phyloP scores from a whole-genome alignment of 202 grass and related monocot genomes.

The Saccharum hybrid region DNA sequence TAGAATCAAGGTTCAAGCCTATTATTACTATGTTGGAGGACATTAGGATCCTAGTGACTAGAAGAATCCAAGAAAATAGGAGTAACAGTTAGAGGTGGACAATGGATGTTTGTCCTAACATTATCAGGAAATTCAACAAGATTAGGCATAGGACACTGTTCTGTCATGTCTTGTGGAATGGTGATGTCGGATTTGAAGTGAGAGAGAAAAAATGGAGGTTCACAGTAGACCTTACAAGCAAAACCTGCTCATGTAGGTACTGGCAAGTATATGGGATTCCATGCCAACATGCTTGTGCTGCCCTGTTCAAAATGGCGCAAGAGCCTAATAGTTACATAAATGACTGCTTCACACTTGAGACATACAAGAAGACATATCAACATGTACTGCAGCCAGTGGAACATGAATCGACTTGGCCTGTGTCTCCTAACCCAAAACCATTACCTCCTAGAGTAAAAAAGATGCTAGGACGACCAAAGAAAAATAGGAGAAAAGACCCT shows the following conservation, averaged over 20 bases:
- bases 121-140: background rate
- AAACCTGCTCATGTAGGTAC: background rate
- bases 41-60: too few relatives aligned
- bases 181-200: background rate
- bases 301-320: background rate
- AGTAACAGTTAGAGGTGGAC: too few relatives aligned
- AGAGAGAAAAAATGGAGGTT: background rate
- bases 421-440: background rate
- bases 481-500: background rate
- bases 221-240: background rate
- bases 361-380: background rate
- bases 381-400: background rate
- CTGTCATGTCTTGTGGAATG: background rate
- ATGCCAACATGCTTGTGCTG: background rate
- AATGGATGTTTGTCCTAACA: too few relatives aligned
- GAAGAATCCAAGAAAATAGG: too few relatives aligned
- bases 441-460: constrained; percentile 6
- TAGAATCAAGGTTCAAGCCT: too few relatives aligned
- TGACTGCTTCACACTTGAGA: background rate
- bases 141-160: background rate
- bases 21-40: too few relatives aligned
- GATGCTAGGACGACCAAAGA: background rate
- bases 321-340: background rate
- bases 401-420: constrained; percentile 1
- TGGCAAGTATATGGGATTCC: background rate